A percentile compares a stretch with the other conserved stretches of the same genome.
These are phyloP conservation scores for Penicillium angulare DNA, from an alignment of 495 filamentous ascomycete species.

Conservation along the genomic window DNA sequence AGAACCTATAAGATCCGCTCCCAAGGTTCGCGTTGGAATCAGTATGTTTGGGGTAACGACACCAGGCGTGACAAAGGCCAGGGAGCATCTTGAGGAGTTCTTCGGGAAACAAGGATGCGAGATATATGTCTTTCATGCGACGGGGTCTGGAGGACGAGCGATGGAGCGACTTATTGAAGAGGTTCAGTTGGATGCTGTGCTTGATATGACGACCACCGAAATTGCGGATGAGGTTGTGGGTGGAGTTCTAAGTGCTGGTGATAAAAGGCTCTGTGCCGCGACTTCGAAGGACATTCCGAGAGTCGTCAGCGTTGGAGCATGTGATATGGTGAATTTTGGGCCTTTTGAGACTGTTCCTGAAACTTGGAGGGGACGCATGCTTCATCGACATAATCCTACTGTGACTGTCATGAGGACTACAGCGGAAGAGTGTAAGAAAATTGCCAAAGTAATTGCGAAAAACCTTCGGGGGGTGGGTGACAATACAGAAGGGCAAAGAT, in stretches of 20 bases:
- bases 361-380: conserved; percentile 30
- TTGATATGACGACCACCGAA: conserved; percentile 71
- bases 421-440: conserved; percentile 47
- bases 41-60: conserved; percentile 79
- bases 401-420: conserved; percentile 65
- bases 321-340: conserved; percentile 72
- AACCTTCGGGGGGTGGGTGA: conserved; percentile 41
- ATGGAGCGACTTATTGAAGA: conserved; percentile 63
- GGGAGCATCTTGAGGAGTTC: conserved; percentile 38
- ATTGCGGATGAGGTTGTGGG: conserved; percentile 61
- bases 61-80: conserved; percentile 51
- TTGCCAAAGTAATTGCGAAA: conserved; percentile 52
- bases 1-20: too few species aligned
- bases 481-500: conserved; percentile 3
- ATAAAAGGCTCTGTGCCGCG: conserved; percentile 51
- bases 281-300: conserved; percentile 55
- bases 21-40: conserved; percentile 54
- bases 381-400: conserved; percentile 62
- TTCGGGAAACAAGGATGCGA: conserved; percentile 43
- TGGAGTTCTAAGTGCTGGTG: conserved; percentile 58
- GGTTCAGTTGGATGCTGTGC: conserved; percentile 54
- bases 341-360: conserved; percentile 50
- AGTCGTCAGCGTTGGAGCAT: conserved; percentile 61
- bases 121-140: conserved; percentile 67
- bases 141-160: conserved; percentile 61